Conservation (phyloP, 139 green algal genomes). For the Ettlia oleoabundans region DNA sequence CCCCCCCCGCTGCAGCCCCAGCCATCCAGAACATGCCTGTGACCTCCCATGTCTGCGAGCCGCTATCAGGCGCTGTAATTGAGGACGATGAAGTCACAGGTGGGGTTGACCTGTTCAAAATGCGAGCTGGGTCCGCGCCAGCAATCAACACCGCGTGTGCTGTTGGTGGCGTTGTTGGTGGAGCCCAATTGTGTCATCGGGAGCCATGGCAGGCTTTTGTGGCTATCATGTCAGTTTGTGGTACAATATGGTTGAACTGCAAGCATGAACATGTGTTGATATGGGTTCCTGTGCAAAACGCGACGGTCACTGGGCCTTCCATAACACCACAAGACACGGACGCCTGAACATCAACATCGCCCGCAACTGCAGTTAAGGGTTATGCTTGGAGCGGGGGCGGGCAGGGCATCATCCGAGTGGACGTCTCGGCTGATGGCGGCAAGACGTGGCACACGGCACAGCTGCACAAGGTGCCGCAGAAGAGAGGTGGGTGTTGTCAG, state of each 20-base stretch:
- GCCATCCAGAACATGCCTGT: constrained; percentile 80
- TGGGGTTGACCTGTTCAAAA: neutral
- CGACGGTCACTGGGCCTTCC: too few species aligned
- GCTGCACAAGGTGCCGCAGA: constrained; percentile 39
- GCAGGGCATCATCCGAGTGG: constrained; percentile 79
- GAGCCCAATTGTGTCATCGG: too few species aligned
- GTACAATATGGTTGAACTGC: neutral
- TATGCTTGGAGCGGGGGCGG: constrained; percentile 86
- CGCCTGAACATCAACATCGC: too few species aligned
- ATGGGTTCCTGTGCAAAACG: too few species aligned
- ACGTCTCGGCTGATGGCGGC: constrained; percentile 83
- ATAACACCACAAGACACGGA: too few species aligned
- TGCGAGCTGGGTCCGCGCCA: too few species aligned
- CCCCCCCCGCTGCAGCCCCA: constrained; percentile 44
- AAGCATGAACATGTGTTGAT: neutral
- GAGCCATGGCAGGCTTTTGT: too few species aligned
- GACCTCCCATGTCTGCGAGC: constrained; percentile 76
- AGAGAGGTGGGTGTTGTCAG: constrained; percentile 26
- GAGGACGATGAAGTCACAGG: constrained; percentile 53
- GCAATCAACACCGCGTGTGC: too few species aligned
- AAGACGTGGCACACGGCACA: constrained; percentile 69
- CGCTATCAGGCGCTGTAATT: constrained; percentile 36
- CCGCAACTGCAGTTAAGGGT: constrained; percentile 57
- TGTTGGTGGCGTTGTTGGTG: too few species aligned
- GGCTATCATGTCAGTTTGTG: too few species aligned